A percentile compares a stretch with the other conserved stretches of the same genome.
These are phyloP conservation scores for Caloboletus inedulis DNA, from an alignment of 1,284 basidiomycete species.

Conservation along the genomic window DNA sequence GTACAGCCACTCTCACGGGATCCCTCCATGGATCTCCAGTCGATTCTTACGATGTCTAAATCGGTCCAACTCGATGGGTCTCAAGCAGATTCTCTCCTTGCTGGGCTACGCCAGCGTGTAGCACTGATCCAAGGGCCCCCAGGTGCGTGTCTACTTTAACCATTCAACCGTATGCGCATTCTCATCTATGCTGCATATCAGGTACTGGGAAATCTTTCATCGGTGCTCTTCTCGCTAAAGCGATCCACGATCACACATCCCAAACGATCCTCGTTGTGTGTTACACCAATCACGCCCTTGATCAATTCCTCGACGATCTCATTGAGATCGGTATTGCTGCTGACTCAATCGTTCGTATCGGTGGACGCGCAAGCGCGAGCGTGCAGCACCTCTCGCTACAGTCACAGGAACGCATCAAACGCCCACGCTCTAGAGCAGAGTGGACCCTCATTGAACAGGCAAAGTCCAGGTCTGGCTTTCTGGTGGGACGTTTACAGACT, in stretches of 20 bases:
- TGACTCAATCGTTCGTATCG: conserved; percentile 50
- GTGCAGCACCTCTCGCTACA: conserved; percentile 45
- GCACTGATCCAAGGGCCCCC: conserved; percentile 66
- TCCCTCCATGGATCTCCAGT: conserved; percentile 40
- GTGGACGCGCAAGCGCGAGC: conserved; percentile 48
- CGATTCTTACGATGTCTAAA: conserved; percentile 35
- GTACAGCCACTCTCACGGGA: conserved; percentile 34
- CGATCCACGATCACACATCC: conserved; percentile 45
- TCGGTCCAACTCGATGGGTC: conserved; percentile 48
- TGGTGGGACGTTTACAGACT: conserved; percentile 27
- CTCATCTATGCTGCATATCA: conserved; percentile 23
- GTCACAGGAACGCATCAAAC: conserved; percentile 26
- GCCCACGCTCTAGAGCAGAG: conserved; percentile 30
- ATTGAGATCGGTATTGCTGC: conserved; percentile 53
- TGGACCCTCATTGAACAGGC: conserved; percentile 41
- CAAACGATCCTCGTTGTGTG: conserved; percentile 60
- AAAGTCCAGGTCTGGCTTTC: conserved; percentile 28
- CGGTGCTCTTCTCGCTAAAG: conserved; percentile 58
- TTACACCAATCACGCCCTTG: conserved; percentile 67
- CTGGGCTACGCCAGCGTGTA: conserved; percentile 50
- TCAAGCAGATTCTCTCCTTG: conserved; percentile 49
- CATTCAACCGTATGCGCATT: background rate
- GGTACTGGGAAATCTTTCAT: conserved; percentile 72
- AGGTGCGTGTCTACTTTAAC: conserved; percentile 38
- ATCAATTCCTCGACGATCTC: conserved; percentile 61